Base-by-base conservation (phyloP, 2,329 filamentous ascomycete genomes). In the Trichoderma gracile region DNA sequence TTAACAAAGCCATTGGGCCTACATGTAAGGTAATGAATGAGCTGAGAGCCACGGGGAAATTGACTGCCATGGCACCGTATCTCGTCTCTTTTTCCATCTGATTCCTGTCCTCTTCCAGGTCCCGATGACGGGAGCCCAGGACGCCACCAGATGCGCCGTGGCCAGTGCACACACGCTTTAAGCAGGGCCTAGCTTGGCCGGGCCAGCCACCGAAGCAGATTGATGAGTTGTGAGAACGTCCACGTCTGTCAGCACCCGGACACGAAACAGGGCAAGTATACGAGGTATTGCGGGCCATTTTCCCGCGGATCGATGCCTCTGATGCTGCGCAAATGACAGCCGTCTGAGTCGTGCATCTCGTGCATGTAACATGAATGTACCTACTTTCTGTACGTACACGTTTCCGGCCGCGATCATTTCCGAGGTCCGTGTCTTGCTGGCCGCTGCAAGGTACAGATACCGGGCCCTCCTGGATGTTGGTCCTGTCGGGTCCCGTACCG, bases 111-210 rank as follows among this genome's bases (percentile, higher is more conserved):
- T 21, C 30, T 15, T 49, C 38, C 42, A 49, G 42, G 55, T 43
- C 55, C 58, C 47, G 23, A 61, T 53, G 58, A 61, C 47, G 58
- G 58, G 50, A 53, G 58, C 47, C 40, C 47, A 52, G 52, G 42
- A 49, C 60, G 60, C 60, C 60, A 63, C 60, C 60, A 49, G 59
- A 62, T 46, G 50, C 57, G 46, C 57, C 38, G 46, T 60, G 57
- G 57, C 57, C 57, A 60, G 57, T 60, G 46, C 58, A 53, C 40
- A 33, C 45, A 53, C 58, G 47, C 58, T 45, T 61, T 33, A 43
- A 53, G 58, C 58, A 53, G 47, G 23, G 47, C 21, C 58, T 60
- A 43, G 57, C 57, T 60, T 60, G 46, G 38, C 8, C 59, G 33
- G 50, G 60, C 21, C 19, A 63, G 60, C 49, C 60, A 63, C 33